Evolutionary conservation across 768 basidiomycete species (phyloP), one percentile per base, ranked within the genome.

Genomic region (Xerocomus brunneocitrinus): DNA sequence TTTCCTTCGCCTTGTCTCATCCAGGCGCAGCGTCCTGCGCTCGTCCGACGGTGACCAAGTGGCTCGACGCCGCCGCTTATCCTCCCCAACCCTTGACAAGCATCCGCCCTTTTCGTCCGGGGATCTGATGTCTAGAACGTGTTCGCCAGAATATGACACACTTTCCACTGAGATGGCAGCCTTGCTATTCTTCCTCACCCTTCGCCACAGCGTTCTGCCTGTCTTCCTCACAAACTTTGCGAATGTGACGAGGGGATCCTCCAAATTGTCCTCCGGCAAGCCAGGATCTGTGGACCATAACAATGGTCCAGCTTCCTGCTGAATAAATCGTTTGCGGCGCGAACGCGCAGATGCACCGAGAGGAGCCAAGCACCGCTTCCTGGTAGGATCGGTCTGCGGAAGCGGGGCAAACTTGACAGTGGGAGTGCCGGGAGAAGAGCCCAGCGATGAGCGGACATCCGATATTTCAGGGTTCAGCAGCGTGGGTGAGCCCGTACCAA

Each of bases 401-500:
- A 85, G 68, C 0, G 83, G 83, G 1, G 83, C 83, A 50, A 85
- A 85, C 56, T 73, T 78, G 41, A 85, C 76, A 47, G 70, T 76
- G 36, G 61, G 65, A 14, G 61, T 40, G 28, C 32, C 44, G n/a
- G 55, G 56, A 31, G 60, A 49, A 32, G 58, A 65, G n/a, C 53
- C 49, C 6, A 55, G 35, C 6, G 59, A 63, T 13, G 57, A 59
- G 24, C 25, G 61, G 12, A 47, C 30, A 22, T 63, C 61, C 1
- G 48, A 51, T 45, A 57, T 30, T n/a, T 59, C 60, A 12, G 49
- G 41, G 28, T 39, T 56, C 16, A 46, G 52, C 50, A 43, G 36
- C 4, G 49, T 56, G 16, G 57, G 65, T 12, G 61, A 57, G 14
- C 38, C 46, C 8, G 47, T 55, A 50, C 40, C 25, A 43, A 42